Evolutionary conservation across 139 green algal genomes (phyloP).

Genomic region (Tetraselmis striata): DNA sequence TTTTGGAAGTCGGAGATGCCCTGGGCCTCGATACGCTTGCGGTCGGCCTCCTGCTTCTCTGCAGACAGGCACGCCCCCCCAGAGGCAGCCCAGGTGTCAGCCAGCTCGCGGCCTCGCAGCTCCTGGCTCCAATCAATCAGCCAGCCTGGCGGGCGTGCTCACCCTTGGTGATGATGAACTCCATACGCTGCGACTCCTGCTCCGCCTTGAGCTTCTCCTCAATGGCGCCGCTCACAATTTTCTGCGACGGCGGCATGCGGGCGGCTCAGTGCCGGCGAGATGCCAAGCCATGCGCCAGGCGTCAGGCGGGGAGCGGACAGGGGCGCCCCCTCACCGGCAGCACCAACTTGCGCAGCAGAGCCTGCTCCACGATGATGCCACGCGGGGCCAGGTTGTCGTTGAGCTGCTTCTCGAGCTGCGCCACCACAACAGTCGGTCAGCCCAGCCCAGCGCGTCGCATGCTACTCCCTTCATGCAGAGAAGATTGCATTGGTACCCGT

Average conservation of each 20-base stretch:
- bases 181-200: conserved; percentile 27
- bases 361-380: conserved; percentile 9
- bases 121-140: neutral
- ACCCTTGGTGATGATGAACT: conserved; percentile 23
- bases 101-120: no score
- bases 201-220: conserved; percentile 22
- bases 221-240: conserved; percentile 14
- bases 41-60: conserved; percentile 23
- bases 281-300: neutral
- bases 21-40: conserved; percentile 22
- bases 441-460: no score
- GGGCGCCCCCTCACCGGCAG: neutral
- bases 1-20: conserved; percentile 25
- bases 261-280: neutral
- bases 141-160: no score
- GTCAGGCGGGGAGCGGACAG: neutral
- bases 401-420: conserved; percentile 12
- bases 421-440: no score
- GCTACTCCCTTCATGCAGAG: no score
- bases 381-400: conserved; percentile 2
- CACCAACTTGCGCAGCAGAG: conserved; percentile 16
- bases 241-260: neutral
- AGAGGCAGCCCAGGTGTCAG: no score
- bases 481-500: no score
- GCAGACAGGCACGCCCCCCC: no score